phyloP scores from a whole-genome alignment of 306 rosid genomes.

The Cucumis sativus region DNA sequence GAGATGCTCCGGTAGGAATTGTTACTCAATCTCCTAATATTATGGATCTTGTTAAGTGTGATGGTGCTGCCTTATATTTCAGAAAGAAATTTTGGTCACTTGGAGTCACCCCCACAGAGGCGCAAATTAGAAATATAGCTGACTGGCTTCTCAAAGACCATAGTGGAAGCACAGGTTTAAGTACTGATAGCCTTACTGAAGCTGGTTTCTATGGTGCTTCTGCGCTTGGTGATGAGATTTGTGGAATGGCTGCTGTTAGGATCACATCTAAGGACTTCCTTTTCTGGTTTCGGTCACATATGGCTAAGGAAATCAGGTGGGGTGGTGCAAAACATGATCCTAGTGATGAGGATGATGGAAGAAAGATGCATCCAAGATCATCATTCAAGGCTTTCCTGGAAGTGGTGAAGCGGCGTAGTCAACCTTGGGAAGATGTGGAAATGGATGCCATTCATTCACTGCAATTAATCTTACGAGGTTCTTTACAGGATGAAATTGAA shows the following conservation, averaged over 20 bases:
- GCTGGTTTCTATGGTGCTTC: slow-evolving; percentile 37
- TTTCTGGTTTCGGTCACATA: slow-evolving; percentile 36
- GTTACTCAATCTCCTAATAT: slow-evolving; percentile 26
- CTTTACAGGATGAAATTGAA: slow-evolving; percentile 16
- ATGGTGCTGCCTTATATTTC: slow-evolving; percentile 33
- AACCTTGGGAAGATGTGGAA: slow-evolving; percentile 37
- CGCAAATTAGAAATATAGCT: slow-evolving; percentile 20
- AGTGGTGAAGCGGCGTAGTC: slow-evolving; percentile 24
- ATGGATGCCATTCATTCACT: slow-evolving; percentile 39
- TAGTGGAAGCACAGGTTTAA: slow-evolving; percentile 29
- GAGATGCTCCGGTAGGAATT: slow-evolving; percentile 30
- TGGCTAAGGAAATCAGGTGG: slow-evolving; percentile 35
- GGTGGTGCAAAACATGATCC: slow-evolving; percentile 32
- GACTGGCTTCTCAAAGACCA: slow-evolving; percentile 31
- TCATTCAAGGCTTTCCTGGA: slow-evolving; percentile 38
- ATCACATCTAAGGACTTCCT: slow-evolving; percentile 28
- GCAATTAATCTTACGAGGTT: slow-evolving; percentile 30
- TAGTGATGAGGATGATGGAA: slow-evolving; percentile 25
- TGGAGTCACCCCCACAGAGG: slow-evolving; percentile 26
- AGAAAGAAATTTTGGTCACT: slow-evolving; percentile 24
- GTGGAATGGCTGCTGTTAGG: slow-evolving; percentile 31
- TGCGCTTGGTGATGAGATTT: slow-evolving; percentile 27
- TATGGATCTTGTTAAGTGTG: slow-evolving; percentile 33
- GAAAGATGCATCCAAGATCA: slow-evolving; percentile 36
- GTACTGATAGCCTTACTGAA: slow-evolving; percentile 30